phyloP scores from a whole-genome alignment of 139 green algal species.

The Micromonas commoda region DNA sequence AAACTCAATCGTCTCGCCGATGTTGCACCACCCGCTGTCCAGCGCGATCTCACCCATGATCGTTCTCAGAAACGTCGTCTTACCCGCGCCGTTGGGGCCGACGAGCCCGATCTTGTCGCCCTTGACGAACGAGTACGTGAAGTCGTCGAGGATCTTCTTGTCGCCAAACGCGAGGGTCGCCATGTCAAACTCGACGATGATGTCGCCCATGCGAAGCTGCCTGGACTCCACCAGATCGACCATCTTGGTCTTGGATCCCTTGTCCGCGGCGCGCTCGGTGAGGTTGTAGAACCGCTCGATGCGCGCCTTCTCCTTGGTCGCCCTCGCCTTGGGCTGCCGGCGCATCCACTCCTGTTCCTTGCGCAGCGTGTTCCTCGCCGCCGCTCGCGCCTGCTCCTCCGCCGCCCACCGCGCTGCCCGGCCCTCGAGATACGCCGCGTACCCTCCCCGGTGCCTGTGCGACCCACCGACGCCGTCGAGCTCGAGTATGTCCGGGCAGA shows the following conservation, averaged over 20 bases:
- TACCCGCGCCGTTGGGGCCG: constrained; percentile 27
- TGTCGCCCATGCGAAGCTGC: constrained; percentile 1
- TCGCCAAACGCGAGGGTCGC: constrained; percentile 23
- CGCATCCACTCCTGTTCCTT: constrained; percentile 33
- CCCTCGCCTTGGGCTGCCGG: constrained; percentile 22
- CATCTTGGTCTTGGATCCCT: background rate
- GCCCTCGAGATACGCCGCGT: constrained; percentile 13
- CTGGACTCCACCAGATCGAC: background rate
- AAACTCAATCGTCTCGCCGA: constrained; percentile 26
- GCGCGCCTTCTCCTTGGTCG: constrained; percentile 22
- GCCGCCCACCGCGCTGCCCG: background rate
- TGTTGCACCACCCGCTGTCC: background rate
- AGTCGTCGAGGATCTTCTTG: constrained; percentile 29
- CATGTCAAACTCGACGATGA: constrained; percentile 20
- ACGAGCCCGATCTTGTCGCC: constrained; percentile 23
- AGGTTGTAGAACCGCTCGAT: constrained; percentile 14
- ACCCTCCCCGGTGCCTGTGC: constrained; percentile 14
- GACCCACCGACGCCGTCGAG: constrained; percentile 19
- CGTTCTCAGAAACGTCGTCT: constrained; percentile 21
- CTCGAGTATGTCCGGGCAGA: constrained; percentile 23
- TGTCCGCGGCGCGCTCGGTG: background rate
- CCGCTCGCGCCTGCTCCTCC: background rate
- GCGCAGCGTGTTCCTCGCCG: constrained; percentile 22
- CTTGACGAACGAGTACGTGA: constrained; percentile 22
- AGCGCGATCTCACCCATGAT: constrained; percentile 15